Evolutionary conservation across 2,329 filamentous ascomycete genomes (phyloP).

Genomic region (Oidium heveae): DNA sequence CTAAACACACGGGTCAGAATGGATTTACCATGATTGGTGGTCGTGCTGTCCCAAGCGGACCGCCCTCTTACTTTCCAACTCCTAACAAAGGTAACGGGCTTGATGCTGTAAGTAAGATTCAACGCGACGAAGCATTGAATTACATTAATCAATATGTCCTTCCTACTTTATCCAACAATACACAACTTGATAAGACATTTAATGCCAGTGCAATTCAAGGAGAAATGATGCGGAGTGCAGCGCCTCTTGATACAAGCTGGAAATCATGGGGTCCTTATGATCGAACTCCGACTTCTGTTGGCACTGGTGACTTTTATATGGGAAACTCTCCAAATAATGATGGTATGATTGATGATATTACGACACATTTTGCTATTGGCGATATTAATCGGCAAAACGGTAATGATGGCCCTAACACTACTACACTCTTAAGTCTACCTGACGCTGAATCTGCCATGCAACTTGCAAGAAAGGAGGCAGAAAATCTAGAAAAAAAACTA

Average conservation of each 20-base stretch:
- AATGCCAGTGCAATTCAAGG: slow-evolving; percentile 12
- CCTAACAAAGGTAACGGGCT: slow-evolving; percentile 14
- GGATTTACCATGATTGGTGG: slow-evolving; percentile 39
- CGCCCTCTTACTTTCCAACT: slow-evolving; percentile 33
- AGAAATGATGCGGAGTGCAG: slow-evolving; percentile 7
- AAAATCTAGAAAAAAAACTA: slow-evolving; percentile 34
- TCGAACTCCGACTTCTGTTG: slow-evolving; percentile 2
- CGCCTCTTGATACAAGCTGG: slow-evolving; percentile 9
- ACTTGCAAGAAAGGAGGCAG: slow-evolving; percentile 29
- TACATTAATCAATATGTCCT: slow-evolving; percentile 47
- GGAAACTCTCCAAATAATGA: slow-evolving; percentile 8
- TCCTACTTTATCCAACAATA: slow-evolving; percentile 18
- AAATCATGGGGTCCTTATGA: slow-evolving; percentile 9
- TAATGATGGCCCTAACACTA: neutral
- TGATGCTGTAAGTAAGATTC: slow-evolving; percentile 38
- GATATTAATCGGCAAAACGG: slow-evolving; percentile 7
- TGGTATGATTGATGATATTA: slow-evolving; percentile 13
- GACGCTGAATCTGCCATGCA: slow-evolving; percentile 32
- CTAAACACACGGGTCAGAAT: slow-evolving; percentile 26
- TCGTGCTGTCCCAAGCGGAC: slow-evolving; percentile 36
- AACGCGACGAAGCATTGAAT: slow-evolving; percentile 37
- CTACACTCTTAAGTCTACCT: slow-evolving; percentile 31
- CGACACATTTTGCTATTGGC: slow-evolving; percentile 11
- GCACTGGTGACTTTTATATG: slow-evolving; percentile 4
- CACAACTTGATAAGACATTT: slow-evolving; percentile 14